phyloP scores from a whole-genome alignment of 1,139 yeast genomes.

The Yamadazyma atmosphaerica region DNA sequence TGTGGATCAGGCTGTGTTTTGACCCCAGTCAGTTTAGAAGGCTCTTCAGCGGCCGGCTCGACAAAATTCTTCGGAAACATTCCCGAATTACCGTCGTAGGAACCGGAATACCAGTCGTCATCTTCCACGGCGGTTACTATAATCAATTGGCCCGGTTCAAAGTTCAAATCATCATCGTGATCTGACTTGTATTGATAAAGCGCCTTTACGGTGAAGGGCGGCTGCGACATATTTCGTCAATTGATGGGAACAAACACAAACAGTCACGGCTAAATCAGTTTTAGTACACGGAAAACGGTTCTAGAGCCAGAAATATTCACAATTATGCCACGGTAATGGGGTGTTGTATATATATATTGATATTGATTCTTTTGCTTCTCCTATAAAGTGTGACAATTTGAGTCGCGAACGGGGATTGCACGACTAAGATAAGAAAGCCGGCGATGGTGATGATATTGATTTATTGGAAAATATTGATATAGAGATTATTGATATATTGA shows the following conservation, averaged over 20 bases:
- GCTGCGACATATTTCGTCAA: constrained; percentile 8
- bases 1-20: too few species aligned
- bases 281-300: too few species aligned
- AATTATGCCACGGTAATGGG: background rate
- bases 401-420: too few species aligned
- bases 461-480: too few species aligned
- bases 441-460: too few species aligned
- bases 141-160: constrained; percentile 65
- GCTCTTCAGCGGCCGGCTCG: constrained; percentile 21
- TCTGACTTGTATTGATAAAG: constrained; percentile 74
- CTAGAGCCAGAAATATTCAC: too few species aligned
- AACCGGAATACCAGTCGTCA: constrained; percentile 89
- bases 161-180: constrained; percentile 80
- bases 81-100: constrained; percentile 59
- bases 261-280: too few species aligned
- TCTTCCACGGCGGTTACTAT: constrained; percentile 79
- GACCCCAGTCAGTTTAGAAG: too few species aligned
- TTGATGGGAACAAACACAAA: background rate
- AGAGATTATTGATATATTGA: too few species aligned
- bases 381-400: background rate
- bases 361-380: too few species aligned
- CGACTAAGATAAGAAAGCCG: too few species aligned
- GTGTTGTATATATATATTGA: background rate
- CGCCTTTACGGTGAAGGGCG: constrained; percentile 73
- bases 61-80: constrained; percentile 91